phyloP scores from a whole-genome alignment of 2,329 filamentous ascomycete genomes.

The Colletotrichum ledebouriae region DNA sequence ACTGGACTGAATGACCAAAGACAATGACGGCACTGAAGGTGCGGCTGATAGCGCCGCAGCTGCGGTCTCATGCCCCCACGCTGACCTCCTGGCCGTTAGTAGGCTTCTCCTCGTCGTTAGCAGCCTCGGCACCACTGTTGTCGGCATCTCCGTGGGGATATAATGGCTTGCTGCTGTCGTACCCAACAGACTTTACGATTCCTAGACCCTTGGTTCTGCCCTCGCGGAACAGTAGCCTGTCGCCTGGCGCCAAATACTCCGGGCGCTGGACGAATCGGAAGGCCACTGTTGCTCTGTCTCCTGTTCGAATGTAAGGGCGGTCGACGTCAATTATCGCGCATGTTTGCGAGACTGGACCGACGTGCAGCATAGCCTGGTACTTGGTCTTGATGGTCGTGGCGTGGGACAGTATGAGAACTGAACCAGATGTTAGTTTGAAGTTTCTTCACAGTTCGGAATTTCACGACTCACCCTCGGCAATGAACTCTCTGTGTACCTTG shows the following conservation, averaged over 20 bases:
- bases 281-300: slow-evolving; percentile 92
- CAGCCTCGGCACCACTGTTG: not conserved
- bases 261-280: slow-evolving; percentile 96
- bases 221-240: slow-evolving; percentile 92
- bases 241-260: slow-evolving; percentile 90
- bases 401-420: slow-evolving; percentile 92
- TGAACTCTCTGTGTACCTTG: slow-evolving; percentile 81
- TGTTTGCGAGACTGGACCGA: slow-evolving; percentile 94
- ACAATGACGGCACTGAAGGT: not conserved
- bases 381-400: slow-evolving; percentile 97
- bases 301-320: slow-evolving; percentile 92
- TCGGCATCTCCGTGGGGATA: slow-evolving; percentile 35
- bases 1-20: not conserved
- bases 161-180: slow-evolving; percentile 74
- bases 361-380: slow-evolving; percentile 98
- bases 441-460: not conserved
- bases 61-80: slow-evolving; percentile 27
- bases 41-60: not conserved
- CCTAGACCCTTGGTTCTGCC: slow-evolving; percentile 95
- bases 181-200: slow-evolving; percentile 92
- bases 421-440: slow-evolving; percentile 17
- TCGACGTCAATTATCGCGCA: slow-evolving; percentile 98
- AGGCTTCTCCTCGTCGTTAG: slow-evolving; percentile 24
- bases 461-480: slow-evolving; percentile 75
- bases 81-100: slow-evolving; percentile 32